Evolutionary conservation across 1,284 basidiomycete genomes (phyloP).

Genomic region (Puccinia triticina): DNA sequence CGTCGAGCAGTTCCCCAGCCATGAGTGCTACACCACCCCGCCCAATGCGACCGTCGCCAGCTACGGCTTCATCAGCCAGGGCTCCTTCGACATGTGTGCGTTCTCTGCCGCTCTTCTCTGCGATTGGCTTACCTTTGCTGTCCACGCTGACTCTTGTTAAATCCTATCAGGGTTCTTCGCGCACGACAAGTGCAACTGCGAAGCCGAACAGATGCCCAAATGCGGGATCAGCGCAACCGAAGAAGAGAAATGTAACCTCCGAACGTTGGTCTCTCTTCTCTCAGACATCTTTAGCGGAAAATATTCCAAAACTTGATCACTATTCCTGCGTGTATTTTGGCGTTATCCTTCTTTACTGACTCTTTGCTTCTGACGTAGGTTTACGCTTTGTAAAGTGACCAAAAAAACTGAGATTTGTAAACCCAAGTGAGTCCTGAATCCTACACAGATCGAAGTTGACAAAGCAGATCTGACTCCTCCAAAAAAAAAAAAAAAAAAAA

Average conservation of each 20-base stretch:
- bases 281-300: background rate
- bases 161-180: conserved; percentile 42
- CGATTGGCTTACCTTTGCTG: too few relatives aligned
- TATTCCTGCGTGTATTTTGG: too few relatives aligned
- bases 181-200: conserved; percentile 41
- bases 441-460: background rate
- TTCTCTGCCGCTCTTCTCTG: too few relatives aligned
- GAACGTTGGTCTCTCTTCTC: conserved; percentile 29
- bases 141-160: background rate
- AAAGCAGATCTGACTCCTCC: background rate
- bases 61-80: conserved; percentile 48
- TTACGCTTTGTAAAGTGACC: conserved; percentile 48
- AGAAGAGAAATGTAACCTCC: conserved; percentile 44
- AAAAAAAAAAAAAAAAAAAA: background rate
- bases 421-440: conserved; percentile 32
- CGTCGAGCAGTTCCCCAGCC: conserved; percentile 17
- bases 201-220: background rate
- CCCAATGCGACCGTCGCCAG: conserved; percentile 21
- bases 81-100: conserved; percentile 47
- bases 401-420: conserved; percentile 41
- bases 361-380: background rate
- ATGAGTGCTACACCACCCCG: conserved; percentile 37
- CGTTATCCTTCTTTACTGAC: too few relatives aligned
- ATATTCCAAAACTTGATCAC: too few relatives aligned
- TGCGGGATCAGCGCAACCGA: conserved; percentile 33